Conservation (phyloP, 345 rosid species). For the Corymbia maculata region DNA sequence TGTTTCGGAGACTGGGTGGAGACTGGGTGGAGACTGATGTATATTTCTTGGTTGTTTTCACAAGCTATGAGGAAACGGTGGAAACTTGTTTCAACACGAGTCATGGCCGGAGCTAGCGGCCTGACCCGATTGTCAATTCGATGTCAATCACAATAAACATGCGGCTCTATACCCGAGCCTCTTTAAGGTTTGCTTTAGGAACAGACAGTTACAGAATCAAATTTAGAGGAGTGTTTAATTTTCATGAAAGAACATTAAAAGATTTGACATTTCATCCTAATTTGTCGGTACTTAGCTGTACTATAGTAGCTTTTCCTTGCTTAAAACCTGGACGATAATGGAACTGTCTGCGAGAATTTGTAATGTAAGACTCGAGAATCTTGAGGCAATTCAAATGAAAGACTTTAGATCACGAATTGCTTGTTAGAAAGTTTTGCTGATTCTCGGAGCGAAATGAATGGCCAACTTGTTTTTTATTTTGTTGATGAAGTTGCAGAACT, state of each 20-base stretch:
- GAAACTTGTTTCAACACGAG: neutral
- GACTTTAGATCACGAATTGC: neutral
- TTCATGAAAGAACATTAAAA: neutral
- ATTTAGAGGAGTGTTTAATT: neutral
- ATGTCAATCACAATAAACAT: neutral
- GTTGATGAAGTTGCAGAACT: neutral
- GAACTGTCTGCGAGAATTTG: neutral
- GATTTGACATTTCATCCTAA: neutral
- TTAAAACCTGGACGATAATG: neutral
- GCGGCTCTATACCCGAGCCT: neutral
- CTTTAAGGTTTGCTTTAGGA: neutral
- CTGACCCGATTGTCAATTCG: neutral
- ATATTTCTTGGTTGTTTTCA: neutral
- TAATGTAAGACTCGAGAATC: neutral
- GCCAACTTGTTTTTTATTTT: neutral
- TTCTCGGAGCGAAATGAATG: rapidly evolving
- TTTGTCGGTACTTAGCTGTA: neutral
- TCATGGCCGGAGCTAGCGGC: neutral
- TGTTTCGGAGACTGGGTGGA: neutral
- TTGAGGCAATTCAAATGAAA: neutral
- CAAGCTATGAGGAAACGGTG: neutral
- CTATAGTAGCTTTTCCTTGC: neutral
- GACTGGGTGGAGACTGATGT: neutral
- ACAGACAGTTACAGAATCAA: neutral
- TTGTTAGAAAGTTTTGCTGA: neutral